Base-by-base conservation (phyloP, 768 basidiomycete species). In the Suillus placidus region DNA sequence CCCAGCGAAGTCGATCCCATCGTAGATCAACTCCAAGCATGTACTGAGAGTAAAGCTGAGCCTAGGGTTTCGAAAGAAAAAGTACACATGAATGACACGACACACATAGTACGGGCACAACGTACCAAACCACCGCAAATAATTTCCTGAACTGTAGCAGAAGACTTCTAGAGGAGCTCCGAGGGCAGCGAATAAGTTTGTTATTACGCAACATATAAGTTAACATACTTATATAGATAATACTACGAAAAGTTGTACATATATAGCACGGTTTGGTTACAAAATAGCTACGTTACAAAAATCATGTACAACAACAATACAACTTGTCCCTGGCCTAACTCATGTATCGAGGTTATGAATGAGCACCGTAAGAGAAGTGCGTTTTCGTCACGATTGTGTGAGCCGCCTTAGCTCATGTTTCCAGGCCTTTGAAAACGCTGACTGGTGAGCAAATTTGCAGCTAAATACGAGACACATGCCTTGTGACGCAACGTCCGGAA, bases 401-500 rank as follows among this genome's bases (percentile, higher is more conserved):
- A 78, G 65, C 20, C 66, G 69, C 61, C 71, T 71, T 34, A 73
- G 65, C 45, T 74, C 62, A 30, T 69, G 69, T 64, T 80, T 80
- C 78, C 78, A 80, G 51, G 78, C 72, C 78, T 80, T 42, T 42
- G 40, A 42, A 42, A 30, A 30, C 20, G 18, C 9, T 8, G 14
- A 26, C 14, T 16, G 34, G 16, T 60, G 18, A 60, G 58, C 26
- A 42, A 60, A 60, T 42, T n/a, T 35, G 12, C 12, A 54, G 37
- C 55, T 13, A 45, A 54, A 20, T 23, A 42, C 0, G 34, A 54
- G 42, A 34, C 4, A 75, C 81, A 66, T 66, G 92, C 92, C 79
- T 87, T 86, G 70, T 95, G 93, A 57, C 85, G 80, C 16, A 92
- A 73, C 2, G 79, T 82, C 57, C 84, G 82, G 71, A 94, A 90